Evolutionary conservation across 1,139 yeast genomes (phyloP).

Genomic region (Geotrichum restrictum): DNA sequence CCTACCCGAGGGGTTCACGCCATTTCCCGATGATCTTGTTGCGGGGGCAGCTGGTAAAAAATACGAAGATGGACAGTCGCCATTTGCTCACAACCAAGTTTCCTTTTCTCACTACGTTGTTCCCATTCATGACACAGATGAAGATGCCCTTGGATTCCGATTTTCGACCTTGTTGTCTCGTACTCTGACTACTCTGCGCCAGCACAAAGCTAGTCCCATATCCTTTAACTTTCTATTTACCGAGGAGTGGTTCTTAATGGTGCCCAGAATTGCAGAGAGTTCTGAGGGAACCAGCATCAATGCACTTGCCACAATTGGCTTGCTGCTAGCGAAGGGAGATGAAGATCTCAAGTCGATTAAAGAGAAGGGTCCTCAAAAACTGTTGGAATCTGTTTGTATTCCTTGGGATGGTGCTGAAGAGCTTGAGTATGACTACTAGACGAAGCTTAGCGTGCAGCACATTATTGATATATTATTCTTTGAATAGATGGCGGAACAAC

Average conservation of each 20-base stretch:
- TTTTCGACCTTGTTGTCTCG: conserved; percentile 71
- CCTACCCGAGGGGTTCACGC: conserved; percentile 53
- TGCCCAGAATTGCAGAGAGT: conserved; percentile 60
- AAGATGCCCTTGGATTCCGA: conserved; percentile 55
- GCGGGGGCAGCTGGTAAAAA: conserved; percentile 44
- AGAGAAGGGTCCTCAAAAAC: conserved; percentile 33
- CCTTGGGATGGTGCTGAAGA: conserved; percentile 43
- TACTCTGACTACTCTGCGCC: conserved; percentile 57
- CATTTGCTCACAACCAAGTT: conserved; percentile 55
- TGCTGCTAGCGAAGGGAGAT: conserved; percentile 68
- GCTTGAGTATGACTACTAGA: conserved; percentile 29
- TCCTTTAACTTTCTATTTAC: conserved; percentile 83
- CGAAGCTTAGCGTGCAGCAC: neutral
- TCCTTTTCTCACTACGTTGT: conserved; percentile 83
- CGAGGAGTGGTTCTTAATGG: conserved; percentile 72
- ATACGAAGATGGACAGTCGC: conserved; percentile 46
- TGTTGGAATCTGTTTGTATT: conserved; percentile 62
- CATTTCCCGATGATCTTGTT: conserved; percentile 59
- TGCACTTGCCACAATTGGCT: conserved; percentile 75
- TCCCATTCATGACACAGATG: conserved; percentile 52
- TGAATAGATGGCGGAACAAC: too few species aligned
- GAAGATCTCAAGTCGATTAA: conserved; percentile 41
- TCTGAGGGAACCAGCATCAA: conserved; percentile 57
- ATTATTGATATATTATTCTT: too few species aligned
- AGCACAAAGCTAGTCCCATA: conserved; percentile 20